Evolutionary conservation across 2,329 filamentous ascomycete genomes (phyloP), one percentile per base, ranked within the genome.

Genomic region (Cladosporium sp.): DNA sequence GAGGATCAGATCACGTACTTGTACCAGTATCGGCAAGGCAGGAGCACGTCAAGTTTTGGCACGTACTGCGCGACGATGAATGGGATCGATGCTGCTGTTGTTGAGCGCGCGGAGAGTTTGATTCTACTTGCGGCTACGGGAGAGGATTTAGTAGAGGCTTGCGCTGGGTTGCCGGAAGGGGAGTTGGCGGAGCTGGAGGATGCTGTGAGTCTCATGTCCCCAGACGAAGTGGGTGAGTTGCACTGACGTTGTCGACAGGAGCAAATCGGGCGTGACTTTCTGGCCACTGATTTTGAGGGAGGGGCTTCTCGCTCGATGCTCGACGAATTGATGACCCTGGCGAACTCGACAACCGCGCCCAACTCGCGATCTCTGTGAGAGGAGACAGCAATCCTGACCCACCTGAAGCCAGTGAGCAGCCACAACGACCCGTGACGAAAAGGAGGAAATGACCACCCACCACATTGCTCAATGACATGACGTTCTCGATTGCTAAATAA

Each of bases 21-120:
- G 12, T 68, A 68, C 52, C 63, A 62, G 17, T 61, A 61, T 29
- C 54, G 56, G n/a, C 54, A 73, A 2, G 91, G 91, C 0, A 78
- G 84, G 50, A 92, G 85, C 59, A 82, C 75, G 7, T 86, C 87
- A 12, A 96, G 90, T 63, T 95, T 95, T 62, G 93, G 93, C 1
- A 88, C 84, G 22, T 79, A 76, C 47, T 97, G 93, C 64, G 93
- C 93, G 22, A 83, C 84, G 3, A 80, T 95, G 67, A 96, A 95
- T 61, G 91, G 91, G 1, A 83, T 99, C 12, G 84, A 89, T 24
- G 63, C 70, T 15, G 75, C 78, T 4, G 80, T 97, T 8, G 79
- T 96, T 6, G 73, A 85, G 13, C 81, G 91, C 50, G 90, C 92
- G 0, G 85, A 89, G 56, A 79, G 84, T 7, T 76, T 99, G 30